Evolutionary conservation across 225 moss, liverwort and hornwort species (phyloP), one percentile per base, ranked within the genome.

Genomic region (Rhytidiadelphus loreus): DNA sequence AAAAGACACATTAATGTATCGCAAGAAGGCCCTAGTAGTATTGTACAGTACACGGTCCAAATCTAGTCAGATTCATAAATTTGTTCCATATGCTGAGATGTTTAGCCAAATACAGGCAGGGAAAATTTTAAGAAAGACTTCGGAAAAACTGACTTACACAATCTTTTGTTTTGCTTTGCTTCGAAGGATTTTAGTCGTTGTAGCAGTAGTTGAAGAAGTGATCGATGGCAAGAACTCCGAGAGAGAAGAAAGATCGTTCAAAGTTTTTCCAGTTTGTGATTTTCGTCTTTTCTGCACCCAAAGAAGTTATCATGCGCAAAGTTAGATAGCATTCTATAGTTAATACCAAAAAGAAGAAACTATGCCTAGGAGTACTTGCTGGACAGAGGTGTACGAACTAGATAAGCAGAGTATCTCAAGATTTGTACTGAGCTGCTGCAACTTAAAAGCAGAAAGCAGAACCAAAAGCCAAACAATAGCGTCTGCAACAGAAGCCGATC

Each of bases 161-260:
- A 94, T 94, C 88, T 94, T 93, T 90, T 95, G 97, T 59, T 90
- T 92, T 79, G 97, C 95, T 92, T 93, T 96, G 80, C 92, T 95
- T 76, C 90, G 89, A 68, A 93, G 90, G 69, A 94, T 88, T 77
- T 95, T 94, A 44, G 94, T 84, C 19, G 91, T 85, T 65, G 88
- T 83, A 83, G 91, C 83, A 68, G 92, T 87, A 89, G 87, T 90
- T 83, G 92, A 86, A 58, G 93, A 74, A 83, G 91, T 88, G 83
- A 95, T 89, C 53, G 90, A 91, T 13, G 98, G 96, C 83, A 97
- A 93, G 87, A 92, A 94, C 58, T 97, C 94, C 30, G 92, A 91
- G 63, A 98, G 95, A 37, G 96, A 96, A 74, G 97, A 93, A 55
- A 98, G 91, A 88, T 94, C 93, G 88, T 90, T 91, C 77, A 98